Conservation (phyloP, 257 asterid genomes). For the Anisodus acutangulus region DNA sequence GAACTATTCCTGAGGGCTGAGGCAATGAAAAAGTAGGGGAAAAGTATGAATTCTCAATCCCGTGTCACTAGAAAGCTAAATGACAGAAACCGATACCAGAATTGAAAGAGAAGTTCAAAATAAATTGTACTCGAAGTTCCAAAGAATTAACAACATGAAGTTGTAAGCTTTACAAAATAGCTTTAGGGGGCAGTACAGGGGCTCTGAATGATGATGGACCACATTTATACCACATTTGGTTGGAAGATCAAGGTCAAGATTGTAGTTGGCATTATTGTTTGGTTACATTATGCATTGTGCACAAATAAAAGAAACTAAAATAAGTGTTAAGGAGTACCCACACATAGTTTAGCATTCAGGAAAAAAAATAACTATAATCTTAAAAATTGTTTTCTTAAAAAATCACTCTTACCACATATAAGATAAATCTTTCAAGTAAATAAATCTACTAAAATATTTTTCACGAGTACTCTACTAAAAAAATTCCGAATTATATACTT, state of each 20-base stretch:
- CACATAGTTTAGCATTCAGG: not conserved
- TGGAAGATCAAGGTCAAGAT: not conserved
- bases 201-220: not conserved
- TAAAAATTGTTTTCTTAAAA: not conserved
- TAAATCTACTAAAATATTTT: not conserved
- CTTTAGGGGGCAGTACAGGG: not conserved
- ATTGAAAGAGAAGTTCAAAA: not conserved
- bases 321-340: not conserved
- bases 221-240: not conserved
- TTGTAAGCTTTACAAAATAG: not conserved
- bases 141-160: not conserved
- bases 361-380: not conserved
- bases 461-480: not conserved
- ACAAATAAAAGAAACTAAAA: not conserved
- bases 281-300: not conserved
- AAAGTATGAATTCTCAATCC: not conserved
- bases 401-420: not conserved
- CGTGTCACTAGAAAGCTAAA: not conserved
- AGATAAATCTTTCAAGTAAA: not conserved
- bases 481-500: not conserved
- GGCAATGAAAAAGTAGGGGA: not conserved
- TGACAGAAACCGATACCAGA: not conserved
- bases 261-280: not conserved
- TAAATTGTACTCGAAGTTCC: not conserved
- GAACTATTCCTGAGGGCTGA: not conserved